Evolutionary conservation across 495 filamentous ascomycete genomes (phyloP).

Genomic region (Neurospora sp.): DNA sequence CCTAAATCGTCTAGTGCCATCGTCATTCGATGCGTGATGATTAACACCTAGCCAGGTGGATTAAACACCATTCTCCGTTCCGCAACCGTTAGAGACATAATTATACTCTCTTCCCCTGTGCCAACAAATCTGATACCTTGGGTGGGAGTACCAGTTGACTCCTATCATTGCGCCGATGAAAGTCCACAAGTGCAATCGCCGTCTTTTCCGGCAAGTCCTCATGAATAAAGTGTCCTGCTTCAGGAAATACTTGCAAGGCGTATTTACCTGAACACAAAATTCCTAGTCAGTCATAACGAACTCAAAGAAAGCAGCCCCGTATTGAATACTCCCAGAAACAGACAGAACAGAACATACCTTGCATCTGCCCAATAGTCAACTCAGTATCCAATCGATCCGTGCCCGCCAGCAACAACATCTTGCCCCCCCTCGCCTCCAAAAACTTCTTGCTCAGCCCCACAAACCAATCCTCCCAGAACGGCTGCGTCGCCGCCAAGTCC

Average conservation of each 20-base stretch:
- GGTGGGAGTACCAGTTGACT: slow-evolving; percentile 76
- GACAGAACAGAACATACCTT: slow-evolving; percentile 45
- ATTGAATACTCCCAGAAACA: neutral
- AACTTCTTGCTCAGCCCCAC: slow-evolving; percentile 81
- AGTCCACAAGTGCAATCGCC: slow-evolving; percentile 75
- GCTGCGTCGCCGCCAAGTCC: slow-evolving; percentile 70
- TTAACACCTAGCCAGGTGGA: neutral
- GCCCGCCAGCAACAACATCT: slow-evolving; percentile 81
- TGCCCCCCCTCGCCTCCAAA: slow-evolving; percentile 71
- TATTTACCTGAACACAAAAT: slow-evolving; percentile 61
- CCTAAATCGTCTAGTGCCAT: too few species aligned
- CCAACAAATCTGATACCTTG: slow-evolving; percentile 60
- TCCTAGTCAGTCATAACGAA: neutral
- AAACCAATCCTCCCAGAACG: slow-evolving; percentile 95
- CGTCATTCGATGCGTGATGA: neutral
- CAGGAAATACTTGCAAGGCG: slow-evolving; percentile 86
- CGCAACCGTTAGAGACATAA: neutral
- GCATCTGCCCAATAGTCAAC: slow-evolving; percentile 95
- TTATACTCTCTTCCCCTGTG: slow-evolving; percentile 43
- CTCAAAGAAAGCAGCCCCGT: neutral
- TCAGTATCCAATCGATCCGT: slow-evolving; percentile 93
- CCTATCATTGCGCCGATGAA: slow-evolving; percentile 82
- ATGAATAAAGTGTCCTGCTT: slow-evolving; percentile 93
- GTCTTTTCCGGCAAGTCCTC: slow-evolving; percentile 89
- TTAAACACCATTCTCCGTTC: neutral